phyloP scores from a whole-genome alignment of 1,139 yeast genomes.

The Pichia cactophila region DNA sequence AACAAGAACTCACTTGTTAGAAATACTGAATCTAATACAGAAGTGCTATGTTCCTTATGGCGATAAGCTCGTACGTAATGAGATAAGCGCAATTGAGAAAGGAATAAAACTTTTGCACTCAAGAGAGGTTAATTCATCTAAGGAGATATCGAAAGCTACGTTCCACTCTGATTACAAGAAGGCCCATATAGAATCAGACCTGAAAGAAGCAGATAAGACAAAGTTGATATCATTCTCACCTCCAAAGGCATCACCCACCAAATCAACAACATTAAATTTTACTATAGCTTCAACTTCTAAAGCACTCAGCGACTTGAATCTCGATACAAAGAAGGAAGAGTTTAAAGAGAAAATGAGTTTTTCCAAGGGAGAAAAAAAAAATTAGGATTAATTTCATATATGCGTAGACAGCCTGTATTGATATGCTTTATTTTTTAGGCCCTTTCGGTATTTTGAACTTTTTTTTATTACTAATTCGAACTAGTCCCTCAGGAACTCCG shows the following conservation, averaged over 20 bases:
- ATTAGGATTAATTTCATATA: slow-evolving; percentile 8
- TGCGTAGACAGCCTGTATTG: background rate
- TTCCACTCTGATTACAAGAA: background rate
- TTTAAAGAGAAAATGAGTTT: slow-evolving; percentile 16
- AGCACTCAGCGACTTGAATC: slow-evolving; percentile 1
- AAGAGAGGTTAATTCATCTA: background rate
- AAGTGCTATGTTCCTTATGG: slow-evolving; percentile 15
- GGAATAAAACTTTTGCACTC: slow-evolving; percentile 22
- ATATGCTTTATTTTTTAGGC: background rate
- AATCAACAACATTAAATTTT: background rate
- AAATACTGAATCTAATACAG: slow-evolving; percentile 13
- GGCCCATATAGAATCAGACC: background rate
- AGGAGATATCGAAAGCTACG: too few relatives aligned
- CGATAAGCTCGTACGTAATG: slow-evolving; percentile 23
- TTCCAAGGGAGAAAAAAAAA: slow-evolving; percentile 25
- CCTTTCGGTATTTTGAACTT: background rate
- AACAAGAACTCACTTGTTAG: slow-evolving; percentile 15
- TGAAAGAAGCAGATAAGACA: background rate
- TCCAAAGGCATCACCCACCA: slow-evolving; percentile 1
- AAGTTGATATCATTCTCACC: slow-evolving; percentile 4
- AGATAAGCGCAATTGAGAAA: slow-evolving; percentile 24
- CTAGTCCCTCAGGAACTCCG: slow-evolving; percentile 10
- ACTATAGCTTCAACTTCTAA: slow-evolving; percentile 2
- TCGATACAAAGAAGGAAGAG: slow-evolving; percentile 12
- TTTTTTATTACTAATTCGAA: slow-evolving; percentile 19